phyloP scores from a whole-genome alignment of 192 early-diverging fungal species.

The Mortierella claussenii region DNA sequence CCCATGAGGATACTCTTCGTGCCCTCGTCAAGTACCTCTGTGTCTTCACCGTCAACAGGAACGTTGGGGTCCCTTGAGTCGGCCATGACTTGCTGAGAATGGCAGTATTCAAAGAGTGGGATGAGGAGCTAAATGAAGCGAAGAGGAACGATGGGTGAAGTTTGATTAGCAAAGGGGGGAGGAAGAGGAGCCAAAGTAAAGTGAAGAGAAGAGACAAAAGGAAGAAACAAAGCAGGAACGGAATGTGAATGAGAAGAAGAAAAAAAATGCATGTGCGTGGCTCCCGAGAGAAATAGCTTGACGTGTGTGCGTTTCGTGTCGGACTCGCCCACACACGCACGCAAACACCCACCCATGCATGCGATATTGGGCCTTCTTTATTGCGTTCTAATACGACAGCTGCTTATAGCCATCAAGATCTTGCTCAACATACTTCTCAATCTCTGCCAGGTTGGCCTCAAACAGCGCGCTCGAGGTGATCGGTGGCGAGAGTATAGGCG shows the following conservation, averaged over 20 bases:
- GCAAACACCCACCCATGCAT: too few relatives aligned
- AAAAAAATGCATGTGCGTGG: too few relatives aligned
- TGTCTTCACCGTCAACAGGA: conserved; percentile 57
- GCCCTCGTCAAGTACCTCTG: conserved; percentile 87
- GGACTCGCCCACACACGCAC: too few relatives aligned
- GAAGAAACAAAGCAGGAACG: too few relatives aligned
- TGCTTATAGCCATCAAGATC: conserved; percentile 15
- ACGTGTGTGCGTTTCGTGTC: too few relatives aligned
- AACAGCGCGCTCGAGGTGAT: conserved; percentile 15
- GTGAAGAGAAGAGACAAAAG: neutral
- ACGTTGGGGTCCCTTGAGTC: conserved; percentile 6
- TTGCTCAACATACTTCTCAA: conserved; percentile 19
- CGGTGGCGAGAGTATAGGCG: neutral
- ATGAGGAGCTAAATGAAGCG: neutral
- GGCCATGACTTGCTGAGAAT: conserved; percentile 1
- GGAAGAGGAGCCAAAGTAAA: neutral
- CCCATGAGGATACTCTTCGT: conserved; percentile 84
- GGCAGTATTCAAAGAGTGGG: neutral
- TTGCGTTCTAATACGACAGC: conserved; percentile 24
- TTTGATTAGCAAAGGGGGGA: neutral
- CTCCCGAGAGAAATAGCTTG: too few relatives aligned
- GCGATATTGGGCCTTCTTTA: too few relatives aligned
- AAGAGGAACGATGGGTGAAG: neutral
- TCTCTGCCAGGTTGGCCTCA: conserved; percentile 15
- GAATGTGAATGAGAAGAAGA: too few relatives aligned